Percentiles rank a stretch among this genome's conserved stretches.
phyloP scores from a whole-genome alignment of 2,329 filamentous ascomycete genomes.

The Graphiopsis chlorocephala region DNA sequence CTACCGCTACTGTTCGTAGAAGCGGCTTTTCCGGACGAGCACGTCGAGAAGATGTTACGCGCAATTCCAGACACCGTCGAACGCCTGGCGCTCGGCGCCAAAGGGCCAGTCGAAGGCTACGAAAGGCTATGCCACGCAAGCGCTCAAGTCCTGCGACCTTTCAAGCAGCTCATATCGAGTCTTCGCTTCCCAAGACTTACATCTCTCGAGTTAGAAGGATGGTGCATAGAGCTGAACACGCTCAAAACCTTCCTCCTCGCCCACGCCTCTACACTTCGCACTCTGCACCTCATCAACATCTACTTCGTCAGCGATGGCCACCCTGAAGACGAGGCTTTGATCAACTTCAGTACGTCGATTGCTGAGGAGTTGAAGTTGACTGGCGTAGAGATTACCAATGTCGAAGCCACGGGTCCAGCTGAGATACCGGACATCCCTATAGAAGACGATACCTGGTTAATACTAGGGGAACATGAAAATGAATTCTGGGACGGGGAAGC shows the following conservation, averaged over 20 bases:
- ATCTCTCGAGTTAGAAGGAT: conserved; percentile 10
- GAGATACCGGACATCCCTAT: neutral
- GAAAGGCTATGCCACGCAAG: neutral
- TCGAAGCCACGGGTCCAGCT: neutral
- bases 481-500: neutral
- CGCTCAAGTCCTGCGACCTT: neutral
- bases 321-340: neutral
- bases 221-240: neutral
- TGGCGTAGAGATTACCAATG: neutral
- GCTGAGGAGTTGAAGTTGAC: neutral
- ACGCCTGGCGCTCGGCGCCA: neutral
- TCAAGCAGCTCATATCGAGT: neutral
- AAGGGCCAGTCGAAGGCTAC: conserved; percentile 3
- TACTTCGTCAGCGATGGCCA: neutral
- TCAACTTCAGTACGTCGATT: neutral
- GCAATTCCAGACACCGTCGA: neutral
- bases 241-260: neutral
- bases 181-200: neutral
- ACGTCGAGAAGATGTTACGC: neutral
- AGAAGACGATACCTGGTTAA: neutral
- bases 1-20: neutral
- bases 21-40: neutral
- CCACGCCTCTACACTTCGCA: conserved; percentile 3
- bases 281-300: conserved; percentile 8
- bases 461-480: neutral